These are phyloP conservation scores for Puccinia coronata DNA, from an alignment of 1,284 basidiomycete species.

Conservation along the genomic window DNA sequence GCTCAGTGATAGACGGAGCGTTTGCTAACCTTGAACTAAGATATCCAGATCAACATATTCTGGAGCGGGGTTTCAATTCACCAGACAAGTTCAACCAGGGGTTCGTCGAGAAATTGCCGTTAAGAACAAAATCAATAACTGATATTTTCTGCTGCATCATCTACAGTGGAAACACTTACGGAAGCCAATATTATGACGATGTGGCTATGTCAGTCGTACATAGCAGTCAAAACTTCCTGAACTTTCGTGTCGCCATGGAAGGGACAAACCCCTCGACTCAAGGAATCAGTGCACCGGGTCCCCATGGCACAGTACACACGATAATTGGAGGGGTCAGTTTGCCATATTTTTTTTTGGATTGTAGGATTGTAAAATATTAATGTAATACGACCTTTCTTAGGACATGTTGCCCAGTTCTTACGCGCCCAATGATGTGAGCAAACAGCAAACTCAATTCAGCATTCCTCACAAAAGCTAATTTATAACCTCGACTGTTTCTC, in stretches of 20 bases:
- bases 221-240: slow-evolving; percentile 31
- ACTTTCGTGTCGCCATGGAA: slow-evolving; percentile 42
- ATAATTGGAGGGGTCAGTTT: slow-evolving; percentile 44
- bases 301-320: slow-evolving; percentile 43
- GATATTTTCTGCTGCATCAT: not conserved
- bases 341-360: no score
- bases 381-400: not conserved
- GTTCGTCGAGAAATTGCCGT: not conserved
- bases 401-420: slow-evolving; percentile 47
- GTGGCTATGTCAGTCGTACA: slow-evolving; percentile 24
- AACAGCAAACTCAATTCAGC: not conserved
- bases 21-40: slow-evolving; percentile 39
- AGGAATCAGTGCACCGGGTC: slow-evolving; percentile 18
- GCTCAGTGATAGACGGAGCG: slow-evolving; percentile 30
- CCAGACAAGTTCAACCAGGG: slow-evolving; percentile 26
- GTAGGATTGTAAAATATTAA: not conserved
- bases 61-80: slow-evolving; percentile 40
- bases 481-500: not conserved
- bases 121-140: not conserved
- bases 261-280: slow-evolving; percentile 28
- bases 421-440: slow-evolving; percentile 44
- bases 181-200: slow-evolving; percentile 41
- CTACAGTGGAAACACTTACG: slow-evolving; percentile 13
- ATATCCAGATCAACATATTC: slow-evolving; percentile 21
- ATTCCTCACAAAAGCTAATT: not conserved